Base-by-base conservation (phyloP, 345 rosid species). In the Sisymbrium irio region DNA sequence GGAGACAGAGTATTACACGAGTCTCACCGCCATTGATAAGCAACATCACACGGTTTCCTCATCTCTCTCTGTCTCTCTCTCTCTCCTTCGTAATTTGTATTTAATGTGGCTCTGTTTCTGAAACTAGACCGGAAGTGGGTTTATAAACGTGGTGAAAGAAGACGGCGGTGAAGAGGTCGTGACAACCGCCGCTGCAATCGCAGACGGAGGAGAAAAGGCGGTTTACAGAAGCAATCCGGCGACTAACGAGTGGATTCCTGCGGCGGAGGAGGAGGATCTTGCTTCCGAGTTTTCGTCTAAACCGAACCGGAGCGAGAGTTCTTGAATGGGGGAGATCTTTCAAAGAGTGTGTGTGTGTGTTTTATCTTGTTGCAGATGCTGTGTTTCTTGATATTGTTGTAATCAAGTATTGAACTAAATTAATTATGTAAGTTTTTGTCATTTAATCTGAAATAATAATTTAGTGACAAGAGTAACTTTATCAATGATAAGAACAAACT, bases 241-340 rank as follows among this genome's bases (percentile, higher is more conserved):
- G 56, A 86, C 85, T n/a, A 90, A 88, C 50, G 93, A 90, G 53
- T 85, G 93, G 96, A 74, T 79, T 79, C 90, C 91, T 2, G 71
- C 35, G 18, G 54, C 46, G 42, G 85, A 78, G 40, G 85, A 78
- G 40, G 74, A 82, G 10, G 72, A 72, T 3, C 27, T 50, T 78
- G 85, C 19, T 25, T 81, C 75, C 10, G 67, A 78, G 42, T 83
- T 75, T 19, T 77, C 67, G 4, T 50, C 62, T 73, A 87, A 84
- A 82, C 90, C 90, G 6, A 86, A 71, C 65, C 82, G 89, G 56
- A 89, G 90, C 55, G 96, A 87, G 79, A 67, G 82, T 39, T 74
- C 77, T 72, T 72, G 61, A 67, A 55, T 65, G 58, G 17, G 58
- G 17, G 19, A 62, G 54, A 50, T 39, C 35, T 74, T 59, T 25